Evolutionary conservation across 1,284 basidiomycete species (phyloP).

Genomic region (Puccinia sorghi): DNA sequence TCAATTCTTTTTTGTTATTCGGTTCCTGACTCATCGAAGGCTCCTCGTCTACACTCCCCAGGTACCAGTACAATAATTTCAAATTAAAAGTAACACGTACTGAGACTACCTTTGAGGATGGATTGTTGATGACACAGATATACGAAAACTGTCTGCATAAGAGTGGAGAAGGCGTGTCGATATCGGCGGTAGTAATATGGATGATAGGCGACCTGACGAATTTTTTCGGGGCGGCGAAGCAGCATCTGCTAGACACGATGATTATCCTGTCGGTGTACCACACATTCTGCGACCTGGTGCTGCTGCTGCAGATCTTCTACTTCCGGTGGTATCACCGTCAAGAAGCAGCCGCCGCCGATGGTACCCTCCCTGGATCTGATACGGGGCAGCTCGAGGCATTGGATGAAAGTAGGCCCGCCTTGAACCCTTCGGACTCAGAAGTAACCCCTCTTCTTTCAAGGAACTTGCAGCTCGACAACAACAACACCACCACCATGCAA

Average conservation of each 20-base stretch:
- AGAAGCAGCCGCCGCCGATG: background rate
- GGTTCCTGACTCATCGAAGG: background rate
- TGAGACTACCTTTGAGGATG: no score
- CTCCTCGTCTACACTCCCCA: background rate
- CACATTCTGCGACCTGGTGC: slow-evolving; percentile 24
- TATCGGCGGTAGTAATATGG: slow-evolving; percentile 39
- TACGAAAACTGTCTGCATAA: slow-evolving; percentile 40
- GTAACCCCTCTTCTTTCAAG: no score
- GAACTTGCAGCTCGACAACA: no score
- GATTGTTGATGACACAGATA: background rate
- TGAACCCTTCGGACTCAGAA: no score
- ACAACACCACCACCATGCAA: background rate
- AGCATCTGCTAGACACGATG: slow-evolving; percentile 44
- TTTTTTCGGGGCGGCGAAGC: slow-evolving; percentile 32
- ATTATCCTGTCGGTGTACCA: slow-evolving; percentile 35
- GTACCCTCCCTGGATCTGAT: no score
- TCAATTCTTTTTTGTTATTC: background rate
- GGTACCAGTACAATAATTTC: background rate
- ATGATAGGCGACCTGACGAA: slow-evolving; percentile 42
- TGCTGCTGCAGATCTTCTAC: slow-evolving; percentile 41
- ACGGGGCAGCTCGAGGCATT: no score
- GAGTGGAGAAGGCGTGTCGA: slow-evolving; percentile 40
- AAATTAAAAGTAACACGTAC: no score
- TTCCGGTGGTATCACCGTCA: slow-evolving; percentile 20
- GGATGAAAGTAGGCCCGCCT: no score